Conservation (phyloP, 164 flowering plant species). For the Pachysandra terminalis region DNA sequence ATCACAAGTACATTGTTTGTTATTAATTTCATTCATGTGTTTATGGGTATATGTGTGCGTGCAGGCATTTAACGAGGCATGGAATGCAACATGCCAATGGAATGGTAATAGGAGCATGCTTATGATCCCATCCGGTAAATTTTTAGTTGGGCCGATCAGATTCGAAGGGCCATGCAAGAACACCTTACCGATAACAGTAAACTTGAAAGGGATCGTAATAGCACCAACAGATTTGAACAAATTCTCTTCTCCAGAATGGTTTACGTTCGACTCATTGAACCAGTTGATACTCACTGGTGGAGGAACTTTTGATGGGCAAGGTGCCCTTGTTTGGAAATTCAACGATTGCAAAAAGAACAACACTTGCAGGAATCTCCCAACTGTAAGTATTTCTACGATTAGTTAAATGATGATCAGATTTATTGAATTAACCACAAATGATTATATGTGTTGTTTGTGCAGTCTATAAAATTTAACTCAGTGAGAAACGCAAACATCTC, state of each 20-base stretch:
- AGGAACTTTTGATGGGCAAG: conserved; percentile 54
- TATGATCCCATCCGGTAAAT: conserved; percentile 41
- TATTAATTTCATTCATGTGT: no score
- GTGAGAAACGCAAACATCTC: no score
- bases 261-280: conserved; percentile 27
- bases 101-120: conserved; percentile 31
- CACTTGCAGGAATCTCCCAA: conserved; percentile 27
- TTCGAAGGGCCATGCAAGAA: conserved; percentile 50
- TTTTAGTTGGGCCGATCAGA: conserved; percentile 17
- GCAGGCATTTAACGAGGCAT: conserved; percentile 45
- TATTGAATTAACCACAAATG: no score
- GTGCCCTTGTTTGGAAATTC: conserved; percentile 30
- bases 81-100: conserved; percentile 44
- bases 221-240: conserved; percentile 29
- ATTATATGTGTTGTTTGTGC: no score
- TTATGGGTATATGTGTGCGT: no score
- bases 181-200: conserved; percentile 27
- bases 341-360: conserved; percentile 25
- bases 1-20: no score
- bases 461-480: no score
- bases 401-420: no score
- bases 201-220: conserved; percentile 33
- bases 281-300: conserved; percentile 39
- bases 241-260: conserved; percentile 31
- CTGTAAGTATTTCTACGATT: no score